Base-by-base conservation (phyloP, 2,329 filamentous ascomycete species). In the Blastomyces percursus region DNA sequence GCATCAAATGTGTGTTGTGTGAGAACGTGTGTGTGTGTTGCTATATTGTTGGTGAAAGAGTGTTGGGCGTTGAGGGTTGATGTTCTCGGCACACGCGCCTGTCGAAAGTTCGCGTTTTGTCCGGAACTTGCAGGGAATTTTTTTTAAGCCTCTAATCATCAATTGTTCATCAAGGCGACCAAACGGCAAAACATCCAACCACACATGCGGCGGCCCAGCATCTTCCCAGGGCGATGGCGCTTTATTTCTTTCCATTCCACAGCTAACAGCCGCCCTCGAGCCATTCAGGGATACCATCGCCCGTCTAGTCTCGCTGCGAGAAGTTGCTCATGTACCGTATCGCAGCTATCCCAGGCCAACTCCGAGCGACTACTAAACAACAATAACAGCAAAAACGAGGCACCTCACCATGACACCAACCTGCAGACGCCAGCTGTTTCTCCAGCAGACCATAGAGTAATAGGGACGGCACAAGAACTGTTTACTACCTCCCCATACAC, bases 401-500 rank as follows among this genome's bases (percentile, higher is more conserved):
- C 71, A 30, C 71, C 75, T 32, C 71, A 73, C 40, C 51, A 59
- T 32, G 38, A 40, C 32, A 55, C 32, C 32, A 30, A 32, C 11
- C 7, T 40, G 19, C 61, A 60, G 46, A 19, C 55, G 16, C 40
- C 46, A 52, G 30, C 57, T 19, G n/a, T 73, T 48, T 73, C 78
- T 57, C 67, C 74, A 6, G 74, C 74, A 62, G 80, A 83, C 66
- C 81, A 84, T 67, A 79, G 81, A 66, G 72, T 74, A 30, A 71
- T 84, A 21, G 80, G 79, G 32, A 75, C 76, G 48, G 69, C 72
- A 5, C 90, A 94, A 69, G 84, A 89, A 68, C 84, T 96, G 48
- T 95, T 94, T 74, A 89, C 85, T 46, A 90, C 84, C 16, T 91
- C 90, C 1, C 74, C 82, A 46, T 92, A 91, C 73, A 94, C 89